Evolutionary conservation across 2,329 filamentous ascomycete species (phyloP), one percentile per base, ranked within the genome.

Genomic region (Penicillium brasilianum): DNA sequence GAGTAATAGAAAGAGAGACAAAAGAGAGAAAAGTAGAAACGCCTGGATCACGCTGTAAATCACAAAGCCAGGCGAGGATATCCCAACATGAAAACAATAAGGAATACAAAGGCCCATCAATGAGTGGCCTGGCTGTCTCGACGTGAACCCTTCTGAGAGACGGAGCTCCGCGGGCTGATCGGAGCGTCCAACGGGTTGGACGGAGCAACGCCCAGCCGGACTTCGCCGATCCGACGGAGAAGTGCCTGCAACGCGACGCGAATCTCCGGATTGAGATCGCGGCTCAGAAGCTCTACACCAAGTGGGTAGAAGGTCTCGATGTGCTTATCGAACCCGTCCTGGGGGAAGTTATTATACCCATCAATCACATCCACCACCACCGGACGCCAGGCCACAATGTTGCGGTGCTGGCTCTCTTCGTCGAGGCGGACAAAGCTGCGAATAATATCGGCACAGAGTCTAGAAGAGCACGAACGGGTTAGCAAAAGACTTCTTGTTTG

Each of bases 291-390:
- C 56, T 96, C 93, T 0, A 98, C 88, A 4, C 88, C 87, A 16
- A 97, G 81, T 2, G 93, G 92, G 72, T 97, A 97, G 76, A 99
- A 98, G 3, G 88, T 88, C 49, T 86, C 83, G 8, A 97, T 85
- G 70, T 98, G 89, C 60, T 88, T 87, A 57, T 86, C 86, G 70
- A 99, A 99, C 46, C 91, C 91, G 25, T 88, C 84, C 18, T 87
- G 84, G 0, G 92, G 91, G 80, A 98, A 97, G 7, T 87, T 89
- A 0, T 89, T 88, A 75, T 94, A 98, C 1, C 95, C 95, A 72
- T 99, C 94, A 10, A 99, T 83, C 9, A 99, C 95, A 73, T 97
- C 95, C 18, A 99, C 93, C 1, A 99, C 95, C 0, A 99, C 95
- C 0, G 95, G 95, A 18, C 95, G 85, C 95, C 95, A 99, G 0